These are phyloP conservation scores for Irpex rosettiformis DNA, from an alignment of 1,284 basidiomycete species.

Conservation along the genomic window DNA sequence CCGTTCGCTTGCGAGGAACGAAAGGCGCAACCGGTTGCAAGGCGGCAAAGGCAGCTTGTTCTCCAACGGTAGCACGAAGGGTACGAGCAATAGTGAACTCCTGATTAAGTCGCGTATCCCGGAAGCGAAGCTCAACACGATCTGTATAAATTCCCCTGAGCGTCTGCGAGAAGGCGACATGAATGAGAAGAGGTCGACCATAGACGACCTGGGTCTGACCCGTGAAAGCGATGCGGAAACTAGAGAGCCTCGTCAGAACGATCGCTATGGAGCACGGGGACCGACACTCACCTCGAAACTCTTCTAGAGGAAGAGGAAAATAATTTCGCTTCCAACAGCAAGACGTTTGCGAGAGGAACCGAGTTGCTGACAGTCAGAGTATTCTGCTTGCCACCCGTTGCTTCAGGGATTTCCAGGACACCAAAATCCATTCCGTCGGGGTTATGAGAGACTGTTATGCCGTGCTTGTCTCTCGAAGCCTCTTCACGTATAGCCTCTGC, in stretches of 20 bases:
- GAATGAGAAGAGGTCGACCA: conserved; percentile 27
- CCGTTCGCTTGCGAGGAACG: conserved; percentile 39
- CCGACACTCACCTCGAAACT: conserved; percentile 33
- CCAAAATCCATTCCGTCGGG: conserved; percentile 33
- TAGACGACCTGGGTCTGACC: conserved; percentile 21
- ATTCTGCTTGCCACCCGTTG: conserved; percentile 21
- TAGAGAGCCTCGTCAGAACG: conserved; percentile 11
- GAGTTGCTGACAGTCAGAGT: conserved; percentile 28
- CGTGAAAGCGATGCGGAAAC: conserved; percentile 30
- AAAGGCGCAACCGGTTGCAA: conserved; percentile 51
- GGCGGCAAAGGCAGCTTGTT: conserved; percentile 37
- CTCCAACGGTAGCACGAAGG: conserved; percentile 33
- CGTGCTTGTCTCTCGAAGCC: conserved; percentile 22
- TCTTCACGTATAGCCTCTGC: conserved; percentile 23
- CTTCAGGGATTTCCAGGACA: conserved; percentile 29
- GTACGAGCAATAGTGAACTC: conserved; percentile 34
- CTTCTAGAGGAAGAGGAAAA: conserved; percentile 30
- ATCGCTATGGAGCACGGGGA: background rate
- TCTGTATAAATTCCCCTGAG: conserved; percentile 46
- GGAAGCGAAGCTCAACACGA: conserved; percentile 34
- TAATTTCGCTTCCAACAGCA: conserved; percentile 32
- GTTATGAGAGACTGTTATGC: conserved; percentile 19
- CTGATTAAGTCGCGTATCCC: conserved; percentile 25
- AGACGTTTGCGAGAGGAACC: conserved; percentile 27
- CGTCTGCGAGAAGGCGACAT: conserved; percentile 32